Evolutionary conservation across 2,329 filamentous ascomycete genomes (phyloP).

Genomic region (Xylariaceae sp.): DNA sequence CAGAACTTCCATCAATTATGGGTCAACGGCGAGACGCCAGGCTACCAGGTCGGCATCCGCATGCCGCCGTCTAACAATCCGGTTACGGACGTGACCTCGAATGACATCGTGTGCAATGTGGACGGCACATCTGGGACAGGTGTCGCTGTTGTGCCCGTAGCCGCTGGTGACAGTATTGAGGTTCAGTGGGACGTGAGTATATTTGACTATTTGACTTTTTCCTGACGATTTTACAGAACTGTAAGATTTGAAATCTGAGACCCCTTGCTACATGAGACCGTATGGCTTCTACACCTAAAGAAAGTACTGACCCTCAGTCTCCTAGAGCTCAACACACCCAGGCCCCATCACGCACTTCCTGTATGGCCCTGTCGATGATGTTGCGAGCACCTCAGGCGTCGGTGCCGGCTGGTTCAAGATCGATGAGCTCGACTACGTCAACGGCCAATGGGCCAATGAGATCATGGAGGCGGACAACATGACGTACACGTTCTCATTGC

Average conservation of each 20-base stretch:
- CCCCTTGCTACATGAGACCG: no score
- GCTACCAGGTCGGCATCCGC: constrained; percentile 27
- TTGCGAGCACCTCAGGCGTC: constrained; percentile 60
- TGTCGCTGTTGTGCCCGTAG: constrained; percentile 27
- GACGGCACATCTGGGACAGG: constrained; percentile 21
- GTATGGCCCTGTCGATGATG: no score
- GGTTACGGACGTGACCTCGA: constrained; percentile 16
- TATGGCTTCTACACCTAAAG: no score
- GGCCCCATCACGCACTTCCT: constrained; percentile 34
- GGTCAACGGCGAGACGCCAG: constrained; percentile 33
- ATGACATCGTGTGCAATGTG: constrained; percentile 25
- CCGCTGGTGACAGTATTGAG: constrained; percentile 30
- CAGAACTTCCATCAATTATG: constrained; percentile 39
- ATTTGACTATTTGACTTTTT: no score
- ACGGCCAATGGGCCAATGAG: constrained; percentile 24
- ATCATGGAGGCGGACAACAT: constrained; percentile 14
- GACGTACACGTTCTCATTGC: constrained; percentile 24
- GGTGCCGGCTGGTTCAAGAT: constrained; percentile 26
- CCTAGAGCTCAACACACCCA: constrained; percentile 31
- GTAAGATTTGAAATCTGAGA: no score
- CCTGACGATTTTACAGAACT: no score
- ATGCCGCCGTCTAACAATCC: constrained; percentile 25
- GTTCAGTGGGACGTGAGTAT: constrained; percentile 37
- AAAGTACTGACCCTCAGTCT: no score
- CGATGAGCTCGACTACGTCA: constrained; percentile 20